These are phyloP conservation scores for Ceratocystis diversiconidia DNA, from an alignment of 2,329 filamentous ascomycete species.

Conservation along the genomic window DNA sequence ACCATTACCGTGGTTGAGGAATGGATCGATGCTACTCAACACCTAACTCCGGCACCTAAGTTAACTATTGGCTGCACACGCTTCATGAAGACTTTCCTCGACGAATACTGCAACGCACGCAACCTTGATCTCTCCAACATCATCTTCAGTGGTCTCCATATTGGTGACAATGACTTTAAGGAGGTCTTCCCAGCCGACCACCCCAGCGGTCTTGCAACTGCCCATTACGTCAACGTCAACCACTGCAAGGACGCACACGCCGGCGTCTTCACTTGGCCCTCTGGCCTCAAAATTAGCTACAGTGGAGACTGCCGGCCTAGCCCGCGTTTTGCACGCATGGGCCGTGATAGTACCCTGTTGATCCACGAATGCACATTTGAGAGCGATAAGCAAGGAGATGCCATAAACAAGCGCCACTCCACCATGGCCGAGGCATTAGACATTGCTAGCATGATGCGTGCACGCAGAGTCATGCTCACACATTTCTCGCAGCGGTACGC, in stretches of 20 bases:
- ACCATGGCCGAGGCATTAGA: conserved; percentile 76
- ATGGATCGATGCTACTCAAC: conserved; percentile 50
- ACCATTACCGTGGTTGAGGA: conserved; percentile 66
- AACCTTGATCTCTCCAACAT: conserved; percentile 53
- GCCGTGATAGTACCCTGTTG: conserved; percentile 61
- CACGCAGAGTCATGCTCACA: conserved; percentile 67
- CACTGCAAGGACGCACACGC: conserved; percentile 74
- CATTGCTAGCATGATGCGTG: conserved; percentile 64
- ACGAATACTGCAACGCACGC: conserved; percentile 67
- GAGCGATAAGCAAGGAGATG: conserved; percentile 65
- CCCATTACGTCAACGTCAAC: conserved; percentile 53
- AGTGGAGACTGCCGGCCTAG: conserved; percentile 87
- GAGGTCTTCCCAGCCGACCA: conserved; percentile 28
- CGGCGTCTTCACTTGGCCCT: conserved; percentile 61
- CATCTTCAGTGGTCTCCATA: conserved; percentile 22
- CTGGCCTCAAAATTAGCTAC: conserved; percentile 76
- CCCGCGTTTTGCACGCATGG: conserved; percentile 52
- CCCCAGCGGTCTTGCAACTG: conserved; percentile 46
- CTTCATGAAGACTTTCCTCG: conserved; percentile 61
- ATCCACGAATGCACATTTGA: conserved; percentile 96
- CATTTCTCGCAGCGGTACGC: conserved; percentile 94
- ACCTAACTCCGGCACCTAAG: conserved; percentile 25
- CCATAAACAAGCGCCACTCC: conserved; percentile 74
- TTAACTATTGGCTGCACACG: conserved; percentile 55
- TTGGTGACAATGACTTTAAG: conserved; percentile 21